Base-by-base conservation (phyloP, 2,329 filamentous ascomycete species). In the Tricladium varicosporioides region DNA sequence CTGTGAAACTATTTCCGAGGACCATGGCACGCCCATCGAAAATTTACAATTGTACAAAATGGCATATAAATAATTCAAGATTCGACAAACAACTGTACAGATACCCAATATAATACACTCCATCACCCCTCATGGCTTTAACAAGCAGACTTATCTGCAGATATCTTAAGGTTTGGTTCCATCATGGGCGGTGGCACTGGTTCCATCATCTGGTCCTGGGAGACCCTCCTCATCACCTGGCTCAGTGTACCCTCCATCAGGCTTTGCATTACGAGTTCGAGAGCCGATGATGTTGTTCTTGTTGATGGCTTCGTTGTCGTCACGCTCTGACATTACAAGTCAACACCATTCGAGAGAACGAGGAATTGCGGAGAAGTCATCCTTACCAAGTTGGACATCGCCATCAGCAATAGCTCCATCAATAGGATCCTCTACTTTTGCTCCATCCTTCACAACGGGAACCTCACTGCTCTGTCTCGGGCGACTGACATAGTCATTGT, bases 221-320 rank as follows among this genome's bases (percentile, higher is more conserved):
- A 69, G 42, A 8, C 65, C 64, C 53, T 69, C 67, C 22, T 65
- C 63, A 52, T 68, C 67, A 14, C 57, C 65, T 1, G 68, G 69
- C 60, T 69, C 66, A 5, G 51, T 51, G 33, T 69, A 70, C 16
- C 19, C 46, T 2, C 48, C 52, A 13, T 57, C 57, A 1, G 58
- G 54, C 51, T 53, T 51, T 13, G 51, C 68, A 32, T 60, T 57
- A 8, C 69, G 57, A 22, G 68, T 71, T 8, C 63, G 61, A 2
- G 13, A 32, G 5, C 67, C 57, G 40, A 72, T 48, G 8, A 72
- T 64, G 45, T 72, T 73, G 7, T 48, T 60, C 55, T 67, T 51
- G 47, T 72, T 65, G 19, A 72, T 71, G 1, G 69, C 70, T 49
- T 71, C 69, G 0, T 65, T 68, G 2, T 71, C 70, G 54, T 72